phyloP scores from a whole-genome alignment of 768 basidiomycete species.

The Rhodotorula kratochvilovae region DNA sequence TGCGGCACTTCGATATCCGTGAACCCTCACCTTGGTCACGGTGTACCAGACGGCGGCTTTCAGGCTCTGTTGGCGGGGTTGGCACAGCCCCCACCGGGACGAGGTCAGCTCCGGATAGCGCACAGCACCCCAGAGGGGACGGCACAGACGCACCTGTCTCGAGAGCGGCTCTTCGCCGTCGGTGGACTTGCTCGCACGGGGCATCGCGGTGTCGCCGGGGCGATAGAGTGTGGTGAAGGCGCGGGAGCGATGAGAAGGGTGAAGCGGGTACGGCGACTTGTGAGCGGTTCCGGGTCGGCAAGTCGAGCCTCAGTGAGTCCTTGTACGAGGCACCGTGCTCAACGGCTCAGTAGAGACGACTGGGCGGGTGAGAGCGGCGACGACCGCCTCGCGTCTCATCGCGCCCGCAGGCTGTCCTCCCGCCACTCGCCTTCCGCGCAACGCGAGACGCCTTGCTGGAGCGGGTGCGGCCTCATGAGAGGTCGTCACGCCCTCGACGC shows the following conservation, averaged over 20 bases:
- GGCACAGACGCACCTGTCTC: background rate
- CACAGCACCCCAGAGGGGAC: accelerated
- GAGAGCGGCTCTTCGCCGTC: conserved; percentile 5
- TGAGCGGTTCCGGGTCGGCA: too few species aligned
- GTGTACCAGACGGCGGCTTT: conserved; percentile 38
- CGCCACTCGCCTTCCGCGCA: too few species aligned
- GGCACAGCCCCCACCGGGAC: background rate
- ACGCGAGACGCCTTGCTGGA: too few species aligned
- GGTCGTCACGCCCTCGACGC: too few species aligned
- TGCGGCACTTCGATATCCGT: too few species aligned
- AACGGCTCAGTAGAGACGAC: too few species aligned
- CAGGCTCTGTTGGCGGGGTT: conserved; percentile 1
- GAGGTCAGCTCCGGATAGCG: background rate
- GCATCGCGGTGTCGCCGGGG: background rate
- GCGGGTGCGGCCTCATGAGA: too few species aligned
- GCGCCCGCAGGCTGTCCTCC: too few species aligned
- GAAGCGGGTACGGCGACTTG: background rate
- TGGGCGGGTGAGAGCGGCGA: too few species aligned
- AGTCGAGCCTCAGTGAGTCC: too few species aligned
- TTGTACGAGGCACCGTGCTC: too few species aligned
- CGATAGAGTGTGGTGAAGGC: background rate
- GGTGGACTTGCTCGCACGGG: background rate
- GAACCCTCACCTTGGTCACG: conserved; percentile 26
- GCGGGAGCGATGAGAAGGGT: background rate
- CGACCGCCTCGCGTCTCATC: too few species aligned